Evolutionary conservation across 345 rosid genomes (phyloP), one percentile per base, ranked within the genome.

Genomic region (Rhodomyrtus tomentosa): DNA sequence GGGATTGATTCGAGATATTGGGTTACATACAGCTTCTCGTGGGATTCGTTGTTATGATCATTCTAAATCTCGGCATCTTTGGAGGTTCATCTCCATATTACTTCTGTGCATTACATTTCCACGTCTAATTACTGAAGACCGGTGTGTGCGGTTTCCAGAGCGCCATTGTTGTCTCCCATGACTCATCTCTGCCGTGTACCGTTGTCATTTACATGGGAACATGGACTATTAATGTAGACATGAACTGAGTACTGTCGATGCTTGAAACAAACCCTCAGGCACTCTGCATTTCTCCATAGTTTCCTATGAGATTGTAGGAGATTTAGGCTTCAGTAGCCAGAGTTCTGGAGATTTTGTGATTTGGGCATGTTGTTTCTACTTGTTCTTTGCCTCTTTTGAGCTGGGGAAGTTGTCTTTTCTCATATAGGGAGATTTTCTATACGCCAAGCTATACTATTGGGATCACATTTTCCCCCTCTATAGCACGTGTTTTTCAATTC

Each of bases 251-350:
- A 92, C 99, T 8, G 93, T 96, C 83, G 96, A 96, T 84, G 98
- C 98, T 32, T 32, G 99, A 96, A 93, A 96, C 99, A 56, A 94
- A 93, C 85, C 97, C 98, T 32, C 97, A 93, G 93, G 99, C 94
- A 32, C 76, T 7, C 32, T 32, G 12, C 83, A 84, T 51, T 11
- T 84, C 42, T 48, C 29, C 48, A 9, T 68, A 20, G 40, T 22
- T 22, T 27, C 53, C 53, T 83, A 18, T 32, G 22, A 18, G 76
- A 68, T 4, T 68, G 24, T 68, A 8, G 24, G 45, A 32, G 24
- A 68, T 68, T 68, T 38, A 32, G 76, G 76, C 45, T 32, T 68
- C 42, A 18, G 76, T 32, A 68, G 76, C 76, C 45, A 68, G 42
- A 68, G 76, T 68, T 32, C 42, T 68, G 76, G 22, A 68, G 76